Base-by-base conservation (phyloP, 1,139 yeast species). In the Candida gigantensis region DNA sequence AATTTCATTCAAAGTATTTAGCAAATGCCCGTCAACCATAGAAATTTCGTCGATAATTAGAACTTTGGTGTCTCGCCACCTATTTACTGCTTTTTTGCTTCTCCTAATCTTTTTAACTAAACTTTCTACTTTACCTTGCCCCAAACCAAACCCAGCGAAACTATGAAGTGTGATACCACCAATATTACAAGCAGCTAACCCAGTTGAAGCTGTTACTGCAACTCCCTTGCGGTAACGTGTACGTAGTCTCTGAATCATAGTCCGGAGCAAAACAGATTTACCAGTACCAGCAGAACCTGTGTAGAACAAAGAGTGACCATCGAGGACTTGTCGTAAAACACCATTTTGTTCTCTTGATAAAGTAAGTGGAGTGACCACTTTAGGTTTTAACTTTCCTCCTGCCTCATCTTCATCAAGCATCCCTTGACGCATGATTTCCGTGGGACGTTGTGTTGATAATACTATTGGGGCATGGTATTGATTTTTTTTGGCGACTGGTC, bases 261-360 rank as follows among this genome's bases (percentile, higher is more conserved):
- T 75, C 41, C 83, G 72, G 34, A 94, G 65, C 13, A 86, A 66
- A 4, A 89, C 81, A 1, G 96, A 87, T 56, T 89, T 89, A 52
- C 97, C 97, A 1, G 97, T 89, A 52, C 97, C 97, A 0, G 97
- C 97, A 27, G 96, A 86, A 27, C 97, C 97, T 0, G 97, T 89
- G 52, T 85, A 89, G 54, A 89, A 89, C 1, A 88, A 58, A 28
- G 82, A 84, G 14, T 68, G 62, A 0, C 87, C 73, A n/a, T 42
- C 44, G 17, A 57, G 35, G 0, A 65, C 74, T 36, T 65, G 55
- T 17, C 60, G 53, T 8, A 69, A 52, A 16, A 71, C 65, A 38
- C 58, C 53, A 41, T 68, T 68, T 46, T 72, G 77, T 43, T 72
- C 75, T 10, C 55, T 43, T 0, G 76, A 68, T 7, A 71, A 53